A percentile compares a stretch with the other conserved stretches of the same genome.
phyloP scores from a whole-genome alignment of 2,329 filamentous ascomycete genomes.

The Alternaria arbusti region DNA sequence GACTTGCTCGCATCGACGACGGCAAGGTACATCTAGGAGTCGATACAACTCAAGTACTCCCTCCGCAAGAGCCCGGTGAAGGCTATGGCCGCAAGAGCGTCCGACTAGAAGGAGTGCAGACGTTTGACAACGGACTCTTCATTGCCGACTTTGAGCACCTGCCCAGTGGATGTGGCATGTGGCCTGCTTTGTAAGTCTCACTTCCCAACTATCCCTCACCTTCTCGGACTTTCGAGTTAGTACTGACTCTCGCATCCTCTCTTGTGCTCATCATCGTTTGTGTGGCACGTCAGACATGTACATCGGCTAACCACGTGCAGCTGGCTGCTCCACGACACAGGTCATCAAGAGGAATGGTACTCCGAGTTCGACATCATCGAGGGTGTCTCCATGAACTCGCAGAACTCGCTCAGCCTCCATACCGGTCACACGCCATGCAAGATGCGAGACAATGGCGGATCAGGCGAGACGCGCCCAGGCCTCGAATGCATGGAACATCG shows the following conservation, averaged over 20 bases:
- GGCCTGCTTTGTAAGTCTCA: slow-evolving; percentile 39
- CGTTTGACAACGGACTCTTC: slow-evolving; percentile 32
- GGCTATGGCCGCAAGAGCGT: slow-evolving; percentile 30
- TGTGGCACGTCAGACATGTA: neutral
- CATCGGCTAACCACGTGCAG: slow-evolving; percentile 10
- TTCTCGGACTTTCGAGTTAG: neutral
- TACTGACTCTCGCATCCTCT: neutral
- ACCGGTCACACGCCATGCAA: slow-evolving; percentile 12
- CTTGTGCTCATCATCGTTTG: neutral
- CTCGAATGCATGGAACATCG: neutral
- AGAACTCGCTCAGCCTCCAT: slow-evolving; percentile 30
- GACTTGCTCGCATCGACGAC: slow-evolving; percentile 21
- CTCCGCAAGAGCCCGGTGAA: neutral
- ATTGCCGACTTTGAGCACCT: slow-evolving; percentile 40
- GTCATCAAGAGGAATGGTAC: slow-evolving; percentile 50
- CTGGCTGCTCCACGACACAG: slow-evolving; percentile 50
- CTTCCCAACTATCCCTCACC: neutral
- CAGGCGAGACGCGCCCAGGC: neutral
- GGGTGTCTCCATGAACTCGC: slow-evolving; percentile 44
- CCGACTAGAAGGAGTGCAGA: slow-evolving; percentile 27
- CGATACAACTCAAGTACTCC: slow-evolving; percentile 15
- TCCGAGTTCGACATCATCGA: slow-evolving; percentile 53
- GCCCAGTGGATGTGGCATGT: slow-evolving; percentile 37
- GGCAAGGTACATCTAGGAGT: slow-evolving; percentile 31
- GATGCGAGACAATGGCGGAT: slow-evolving; percentile 5